Base-by-base conservation (phyloP, 2,329 filamentous ascomycete genomes). In the Sclerotinia subarctica region DNA sequence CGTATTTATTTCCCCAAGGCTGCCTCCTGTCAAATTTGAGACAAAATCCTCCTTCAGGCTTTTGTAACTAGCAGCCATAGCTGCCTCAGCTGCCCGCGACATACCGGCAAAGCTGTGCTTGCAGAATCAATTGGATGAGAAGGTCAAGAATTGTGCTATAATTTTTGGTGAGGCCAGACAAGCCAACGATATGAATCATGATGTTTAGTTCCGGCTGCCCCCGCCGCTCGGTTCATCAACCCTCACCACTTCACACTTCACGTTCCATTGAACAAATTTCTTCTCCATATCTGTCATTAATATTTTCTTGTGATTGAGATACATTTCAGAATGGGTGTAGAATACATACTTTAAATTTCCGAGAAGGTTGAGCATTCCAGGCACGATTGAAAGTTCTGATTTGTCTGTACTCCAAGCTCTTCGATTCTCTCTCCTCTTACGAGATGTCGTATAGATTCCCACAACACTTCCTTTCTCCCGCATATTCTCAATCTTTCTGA, bases 21-120 rank as follows among this genome's bases (percentile, higher is more conserved):
- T 85, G 69, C 95, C 93, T 52, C 95, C 95, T 8, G 90, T 89
- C 42, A 97, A 87, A 78, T 93, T 92, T 66, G 94, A 97, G 76
- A 99, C 95, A 78, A 97, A 97, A 77, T 93, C 93, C 83, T 96
- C 94, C 82, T 99, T 99, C 73, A 90, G 85, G 76, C 90, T 87
- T 81, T 97, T 99, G 83, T 97, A 97, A 80, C 85, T 89, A 69
- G 79, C 79, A 58, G 81, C 78, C 74, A 76, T 78, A 69, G 78
- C 78, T 72, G 78, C 72, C 71, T 76, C 72, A 57, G 73, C 72
- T 72, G 73, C 74, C 54, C 72, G 70, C 59, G 75, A 77, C 74
- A 77, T 76, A 56, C 35, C 56, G 24, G 65, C 24, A 42, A 47
- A 19, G 26, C 19, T 52, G 29, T 21, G 44, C 26, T 65, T 38